Conservation (phyloP, 257 asterid genomes). For the Plectranthus barbatus region DNA sequence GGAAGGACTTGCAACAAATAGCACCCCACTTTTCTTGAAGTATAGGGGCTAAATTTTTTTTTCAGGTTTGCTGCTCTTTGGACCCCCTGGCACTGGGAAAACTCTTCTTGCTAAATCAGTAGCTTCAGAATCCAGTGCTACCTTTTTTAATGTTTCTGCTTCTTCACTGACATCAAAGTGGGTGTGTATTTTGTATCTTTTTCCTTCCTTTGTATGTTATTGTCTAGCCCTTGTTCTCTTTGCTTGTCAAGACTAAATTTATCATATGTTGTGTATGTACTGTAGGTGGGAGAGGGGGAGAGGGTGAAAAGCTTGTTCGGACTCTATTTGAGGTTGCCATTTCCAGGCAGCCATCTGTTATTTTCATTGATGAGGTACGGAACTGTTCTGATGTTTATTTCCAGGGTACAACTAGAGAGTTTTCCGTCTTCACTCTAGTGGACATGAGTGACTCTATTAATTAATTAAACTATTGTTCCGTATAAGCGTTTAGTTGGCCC, state of each 20-base stretch:
- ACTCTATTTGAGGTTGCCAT: constrained; percentile 91
- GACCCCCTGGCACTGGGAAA: constrained; percentile 99
- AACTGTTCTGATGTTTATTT: neutral
- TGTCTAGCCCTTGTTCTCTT: neutral
- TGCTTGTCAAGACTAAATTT: constrained; percentile 11
- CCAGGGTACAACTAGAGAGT: neutral
- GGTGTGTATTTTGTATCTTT: constrained; percentile 49
- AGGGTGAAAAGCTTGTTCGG: constrained; percentile 97
- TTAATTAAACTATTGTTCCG: neutral
- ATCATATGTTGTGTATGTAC: constrained; percentile 13
- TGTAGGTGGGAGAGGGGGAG: constrained; percentile 97
- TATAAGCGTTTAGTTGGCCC: too few relatives aligned
- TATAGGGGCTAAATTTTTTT: constrained; percentile 8
- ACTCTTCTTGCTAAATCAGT: constrained; percentile 98
- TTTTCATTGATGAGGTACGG: constrained; percentile 95
- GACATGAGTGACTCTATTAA: neutral
- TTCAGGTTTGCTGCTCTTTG: constrained; percentile 91
- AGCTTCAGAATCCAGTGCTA: constrained; percentile 96
- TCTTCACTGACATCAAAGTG: constrained; percentile 97
- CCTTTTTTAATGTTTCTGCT: constrained; percentile 94
- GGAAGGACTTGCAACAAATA: constrained; percentile 2
- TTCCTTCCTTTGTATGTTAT: constrained; percentile 4
- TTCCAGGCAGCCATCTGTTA: constrained; percentile 92
- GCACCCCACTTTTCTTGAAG: constrained; percentile 5
- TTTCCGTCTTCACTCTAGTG: neutral